These are phyloP conservation scores for Ophiostoma ips DNA, from an alignment of 2,329 filamentous ascomycete species.

Conservation along the genomic window DNA sequence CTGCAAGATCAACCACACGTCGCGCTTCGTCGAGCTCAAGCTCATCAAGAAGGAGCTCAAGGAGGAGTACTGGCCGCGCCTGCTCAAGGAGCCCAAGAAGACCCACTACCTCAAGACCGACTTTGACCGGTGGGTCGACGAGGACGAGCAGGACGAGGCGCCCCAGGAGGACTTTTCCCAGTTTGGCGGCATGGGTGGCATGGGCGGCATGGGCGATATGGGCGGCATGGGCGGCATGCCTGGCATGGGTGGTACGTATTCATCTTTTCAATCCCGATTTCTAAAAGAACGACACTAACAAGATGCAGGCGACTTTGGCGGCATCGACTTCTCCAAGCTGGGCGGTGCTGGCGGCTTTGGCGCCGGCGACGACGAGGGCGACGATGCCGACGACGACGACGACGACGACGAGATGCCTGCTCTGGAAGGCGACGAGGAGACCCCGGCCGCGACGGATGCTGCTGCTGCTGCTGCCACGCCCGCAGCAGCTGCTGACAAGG, in stretches of 20 bases:
- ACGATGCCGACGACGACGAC: constrained; percentile 43
- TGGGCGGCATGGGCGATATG: constrained; percentile 37
- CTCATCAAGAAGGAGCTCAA: constrained; percentile 95
- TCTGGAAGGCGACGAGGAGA: constrained; percentile 45
- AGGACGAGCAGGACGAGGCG: constrained; percentile 93
- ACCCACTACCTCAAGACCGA: constrained; percentile 91
- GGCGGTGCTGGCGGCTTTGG: constrained; percentile 34
- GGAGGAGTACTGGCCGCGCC: constrained; percentile 87
- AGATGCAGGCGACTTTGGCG: constrained; percentile 53
- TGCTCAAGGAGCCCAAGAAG: constrained; percentile 83
- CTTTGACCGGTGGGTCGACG: constrained; percentile 98
- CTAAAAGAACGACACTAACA: neutral
- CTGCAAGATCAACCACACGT: constrained; percentile 78
- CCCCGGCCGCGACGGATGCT: constrained; percentile 22
- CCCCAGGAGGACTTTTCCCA: constrained; percentile 65
- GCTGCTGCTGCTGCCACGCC: neutral
- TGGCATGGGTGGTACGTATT: constrained; percentile 13
- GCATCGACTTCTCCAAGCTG: constrained; percentile 91
- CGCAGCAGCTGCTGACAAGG: neutral
- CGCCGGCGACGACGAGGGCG: constrained; percentile 26
- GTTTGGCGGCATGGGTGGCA: constrained; percentile 44
- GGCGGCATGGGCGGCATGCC: constrained; percentile 36
- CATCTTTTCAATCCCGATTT: neutral
- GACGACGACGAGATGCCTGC: constrained; percentile 76
- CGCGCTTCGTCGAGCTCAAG: constrained; percentile 78